These are phyloP conservation scores for Phaffomyces thermotolerans DNA, from an alignment of 805 yeast genomes.

Conservation along the genomic window DNA sequence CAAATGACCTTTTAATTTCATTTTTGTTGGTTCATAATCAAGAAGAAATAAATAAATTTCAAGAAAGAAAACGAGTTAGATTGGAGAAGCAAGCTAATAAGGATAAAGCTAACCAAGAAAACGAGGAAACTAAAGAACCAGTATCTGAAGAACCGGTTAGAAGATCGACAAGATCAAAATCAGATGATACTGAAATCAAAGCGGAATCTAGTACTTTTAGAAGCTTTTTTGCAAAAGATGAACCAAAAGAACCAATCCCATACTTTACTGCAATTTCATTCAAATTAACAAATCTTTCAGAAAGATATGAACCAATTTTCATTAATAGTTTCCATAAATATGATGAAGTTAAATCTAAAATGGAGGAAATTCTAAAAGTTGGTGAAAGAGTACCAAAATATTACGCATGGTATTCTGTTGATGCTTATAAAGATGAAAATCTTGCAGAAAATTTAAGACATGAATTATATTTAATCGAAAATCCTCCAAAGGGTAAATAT, in stretches of 20 bases:
- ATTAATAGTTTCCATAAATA: slow-evolving; percentile 54
- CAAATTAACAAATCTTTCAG: slow-evolving; percentile 57
- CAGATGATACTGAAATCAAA: slow-evolving; percentile 1
- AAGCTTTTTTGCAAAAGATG: slow-evolving; percentile 6
- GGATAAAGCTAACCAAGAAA: slow-evolving; percentile 17
- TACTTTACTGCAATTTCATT: slow-evolving; percentile 58
- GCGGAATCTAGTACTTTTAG: not conserved
- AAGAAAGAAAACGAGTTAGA: slow-evolving; percentile 13
- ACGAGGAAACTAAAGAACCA: slow-evolving; percentile 18
- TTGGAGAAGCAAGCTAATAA: slow-evolving; percentile 22
- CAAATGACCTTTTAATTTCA: slow-evolving; percentile 30
- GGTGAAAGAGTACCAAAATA: slow-evolving; percentile 58
- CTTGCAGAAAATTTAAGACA: slow-evolving; percentile 58
- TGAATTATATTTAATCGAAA: slow-evolving; percentile 49
- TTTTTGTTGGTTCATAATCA: slow-evolving; percentile 26
- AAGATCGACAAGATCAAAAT: slow-evolving; percentile 4
- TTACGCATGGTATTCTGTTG: slow-evolving; percentile 79
- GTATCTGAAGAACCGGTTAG: slow-evolving; percentile 32
- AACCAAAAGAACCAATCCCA: slow-evolving; percentile 29
- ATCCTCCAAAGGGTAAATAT: slow-evolving; percentile 30
- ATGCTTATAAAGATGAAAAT: slow-evolving; percentile 61
- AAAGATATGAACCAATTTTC: slow-evolving; percentile 55
- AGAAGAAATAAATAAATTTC: slow-evolving; percentile 20
- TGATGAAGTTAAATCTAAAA: slow-evolving; percentile 48
- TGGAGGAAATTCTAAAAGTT: slow-evolving; percentile 51